Conservation (phyloP, 495 filamentous ascomycete species). For the Darksidea phi region DNA sequence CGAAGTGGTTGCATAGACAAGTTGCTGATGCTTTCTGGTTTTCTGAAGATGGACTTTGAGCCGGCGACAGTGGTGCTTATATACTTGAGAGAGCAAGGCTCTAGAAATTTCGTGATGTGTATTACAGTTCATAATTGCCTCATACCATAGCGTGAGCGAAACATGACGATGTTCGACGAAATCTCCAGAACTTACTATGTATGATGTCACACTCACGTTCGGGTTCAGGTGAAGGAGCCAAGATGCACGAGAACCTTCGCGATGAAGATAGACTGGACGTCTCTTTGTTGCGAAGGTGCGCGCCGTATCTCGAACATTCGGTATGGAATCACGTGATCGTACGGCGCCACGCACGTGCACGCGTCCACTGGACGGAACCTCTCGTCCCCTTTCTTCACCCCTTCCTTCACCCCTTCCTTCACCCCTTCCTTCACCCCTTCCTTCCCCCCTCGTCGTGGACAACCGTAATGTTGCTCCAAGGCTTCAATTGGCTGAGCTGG, state of each 20-base stretch:
- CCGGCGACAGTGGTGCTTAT: slow-evolving; percentile 13
- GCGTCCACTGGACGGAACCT: too few species aligned
- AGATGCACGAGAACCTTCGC: background rate
- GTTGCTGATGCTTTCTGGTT: slow-evolving; percentile 3
- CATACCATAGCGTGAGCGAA: slow-evolving; percentile 9
- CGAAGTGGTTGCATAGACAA: slow-evolving; percentile 31
- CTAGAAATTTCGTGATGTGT: slow-evolving; percentile 21
- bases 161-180: slow-evolving; percentile 25
- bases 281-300: too few species aligned
- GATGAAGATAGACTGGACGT: too few species aligned
- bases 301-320: too few species aligned
- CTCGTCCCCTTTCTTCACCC: too few species aligned
- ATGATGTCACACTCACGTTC: background rate
- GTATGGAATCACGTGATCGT: too few species aligned
- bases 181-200: slow-evolving; percentile 5
- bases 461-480: too few species aligned
- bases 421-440: too few species aligned
- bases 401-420: too few species aligned
- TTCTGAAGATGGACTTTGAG: slow-evolving; percentile 14
- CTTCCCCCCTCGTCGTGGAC: too few species aligned
- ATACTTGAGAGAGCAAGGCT: slow-evolving; percentile 21
- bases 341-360: too few species aligned
- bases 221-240: background rate
- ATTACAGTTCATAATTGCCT: slow-evolving; percentile 4
- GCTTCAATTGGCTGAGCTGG: too few species aligned